Evolutionary conservation across 108 stramenopile species (phyloP).

Genomic region (Nitzschia sp.): DNA sequence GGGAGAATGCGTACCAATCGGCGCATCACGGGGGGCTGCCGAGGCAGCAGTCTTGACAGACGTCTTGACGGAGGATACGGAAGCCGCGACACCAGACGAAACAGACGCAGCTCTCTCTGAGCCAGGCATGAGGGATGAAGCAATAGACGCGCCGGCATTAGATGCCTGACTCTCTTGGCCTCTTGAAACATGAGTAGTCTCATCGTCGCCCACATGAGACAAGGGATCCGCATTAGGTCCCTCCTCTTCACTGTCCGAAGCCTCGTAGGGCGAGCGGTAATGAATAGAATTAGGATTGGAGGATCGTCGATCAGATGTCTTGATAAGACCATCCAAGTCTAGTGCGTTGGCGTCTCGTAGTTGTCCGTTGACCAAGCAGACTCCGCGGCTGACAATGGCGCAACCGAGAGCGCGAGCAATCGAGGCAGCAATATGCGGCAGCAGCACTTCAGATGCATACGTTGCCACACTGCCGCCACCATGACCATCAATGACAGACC

Average conservation of each 20-base stretch:
- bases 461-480: slow-evolving; percentile 85
- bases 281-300: slow-evolving; percentile 71
- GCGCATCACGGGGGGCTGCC: slow-evolving; percentile 46
- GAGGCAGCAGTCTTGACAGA: slow-evolving; percentile 70
- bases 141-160: slow-evolving; percentile 15
- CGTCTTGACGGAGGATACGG: slow-evolving; percentile 71
- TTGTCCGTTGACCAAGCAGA: slow-evolving; percentile 80
- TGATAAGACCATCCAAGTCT: slow-evolving; percentile 78
- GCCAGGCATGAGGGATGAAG: slow-evolving; percentile 11
- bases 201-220: slow-evolving; percentile 17
- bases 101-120: slow-evolving; percentile 14
- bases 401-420: slow-evolving; percentile 70
- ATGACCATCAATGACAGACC: slow-evolving; percentile 89
- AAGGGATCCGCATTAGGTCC: slow-evolving; percentile 37
- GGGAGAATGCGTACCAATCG: slow-evolving; percentile 69
- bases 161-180: slow-evolving; percentile 15
- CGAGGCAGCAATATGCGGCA: slow-evolving; percentile 75
- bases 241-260: slow-evolving; percentile 54
- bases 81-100: slow-evolving; percentile 28
- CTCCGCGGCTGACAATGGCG: slow-evolving; percentile 77
- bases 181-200: slow-evolving; percentile 13
- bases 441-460: slow-evolving; percentile 71
- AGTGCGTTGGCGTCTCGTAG: slow-evolving; percentile 79
- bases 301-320: slow-evolving; percentile 59
- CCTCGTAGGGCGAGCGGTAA: slow-evolving; percentile 75